Evolutionary conservation across 2,329 filamentous ascomycete genomes (phyloP), one percentile per base, ranked within the genome.

Genomic region (Aspergillus carbonarius): DNA sequence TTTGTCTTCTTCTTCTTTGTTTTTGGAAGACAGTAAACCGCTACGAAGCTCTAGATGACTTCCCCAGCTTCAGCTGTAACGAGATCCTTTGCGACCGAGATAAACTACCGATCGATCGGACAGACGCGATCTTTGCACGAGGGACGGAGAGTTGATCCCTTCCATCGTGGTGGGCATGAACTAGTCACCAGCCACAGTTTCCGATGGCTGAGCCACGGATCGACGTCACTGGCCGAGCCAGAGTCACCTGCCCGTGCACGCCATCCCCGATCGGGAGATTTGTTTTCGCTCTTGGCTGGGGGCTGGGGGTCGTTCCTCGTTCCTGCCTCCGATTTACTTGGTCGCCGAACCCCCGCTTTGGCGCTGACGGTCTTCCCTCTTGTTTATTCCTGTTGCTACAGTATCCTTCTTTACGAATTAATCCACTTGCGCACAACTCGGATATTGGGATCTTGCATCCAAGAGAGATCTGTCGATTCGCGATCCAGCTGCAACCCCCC

Each of bases 181-280:
- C 23, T 13, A 23, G 5, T 20, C 4, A 18, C 20, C 18, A 44
- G 42, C 42, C 42, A 47, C 42, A 27, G 23, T 23, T 17, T 18
- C 5, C n/a, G 18, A 60, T 63, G 61, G 62, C 61, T 64, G 60
- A 51, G 18, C 32, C 25, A 46, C 18, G 13, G 67, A 70, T 71
- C 66, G 66, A 59, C 60, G 55, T 62, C 61, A 60, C 55, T 56
- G 52, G 58, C 59, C 49, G 35, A 59, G 25, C 20, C n/a, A 61
- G 57, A 57, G 61, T 67, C 63, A 69, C 67, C 62, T 70, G 67
- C 68, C 58, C 12, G 60, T 48, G 53, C 65, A 30, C 66, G 57
- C 69, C 61, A 66, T 69, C 53, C 74, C 72, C n/a, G 48, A 72
- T 74, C 55, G 63, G 70, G 74, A 76, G 71, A 75, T 75, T 76